Percentiles rank a stretch among this genome's conserved stretches.
These are phyloP conservation scores for Fraxinus xanthoxyloides DNA, from an alignment of 305 asterid genomes.

Conservation along the genomic window DNA sequence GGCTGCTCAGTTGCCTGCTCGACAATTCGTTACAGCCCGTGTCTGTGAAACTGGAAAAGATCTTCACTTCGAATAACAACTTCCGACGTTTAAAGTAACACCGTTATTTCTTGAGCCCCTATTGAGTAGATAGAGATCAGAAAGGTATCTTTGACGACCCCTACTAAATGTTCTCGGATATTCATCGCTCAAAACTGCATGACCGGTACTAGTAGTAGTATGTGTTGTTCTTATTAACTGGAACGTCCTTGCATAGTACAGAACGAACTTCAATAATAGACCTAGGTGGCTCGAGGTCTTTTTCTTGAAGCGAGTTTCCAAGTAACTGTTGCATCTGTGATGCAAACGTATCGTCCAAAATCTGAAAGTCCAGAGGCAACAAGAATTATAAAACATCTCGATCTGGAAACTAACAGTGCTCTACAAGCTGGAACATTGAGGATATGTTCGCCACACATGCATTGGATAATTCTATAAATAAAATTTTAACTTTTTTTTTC, in stretches of 20 bases:
- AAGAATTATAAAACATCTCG: background rate
- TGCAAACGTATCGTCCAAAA: slow-evolving; percentile 49
- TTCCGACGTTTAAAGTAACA: background rate
- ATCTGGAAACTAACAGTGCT: background rate
- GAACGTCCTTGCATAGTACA: slow-evolving; percentile 45
- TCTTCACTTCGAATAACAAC: background rate
- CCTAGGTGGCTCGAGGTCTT: slow-evolving; percentile 49
- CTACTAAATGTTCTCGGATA: background rate
- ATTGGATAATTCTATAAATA: background rate
- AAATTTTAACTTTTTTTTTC: background rate
- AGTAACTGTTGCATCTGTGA: slow-evolving; percentile 56
- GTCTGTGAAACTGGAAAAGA: background rate
- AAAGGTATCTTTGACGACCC: background rate
- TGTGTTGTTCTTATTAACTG: slow-evolving; percentile 31
- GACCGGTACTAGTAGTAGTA: slow-evolving; percentile 25
- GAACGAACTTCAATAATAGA: slow-evolving; percentile 52
- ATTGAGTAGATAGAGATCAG: background rate
- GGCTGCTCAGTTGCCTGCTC: slow-evolving; percentile 26
- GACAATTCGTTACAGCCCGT: background rate
- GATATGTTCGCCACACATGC: background rate
- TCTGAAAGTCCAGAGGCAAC: slow-evolving; percentile 24
- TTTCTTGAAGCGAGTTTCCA: slow-evolving; percentile 47
- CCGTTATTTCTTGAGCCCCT: background rate
- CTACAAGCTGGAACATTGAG: background rate
- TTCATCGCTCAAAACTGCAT: background rate